A percentile compares a stretch with the other conserved stretches of the same genome.
These are phyloP conservation scores for Mortierella sp. DNA, from an alignment of 371 early-diverging fungal species.

Conservation along the genomic window DNA sequence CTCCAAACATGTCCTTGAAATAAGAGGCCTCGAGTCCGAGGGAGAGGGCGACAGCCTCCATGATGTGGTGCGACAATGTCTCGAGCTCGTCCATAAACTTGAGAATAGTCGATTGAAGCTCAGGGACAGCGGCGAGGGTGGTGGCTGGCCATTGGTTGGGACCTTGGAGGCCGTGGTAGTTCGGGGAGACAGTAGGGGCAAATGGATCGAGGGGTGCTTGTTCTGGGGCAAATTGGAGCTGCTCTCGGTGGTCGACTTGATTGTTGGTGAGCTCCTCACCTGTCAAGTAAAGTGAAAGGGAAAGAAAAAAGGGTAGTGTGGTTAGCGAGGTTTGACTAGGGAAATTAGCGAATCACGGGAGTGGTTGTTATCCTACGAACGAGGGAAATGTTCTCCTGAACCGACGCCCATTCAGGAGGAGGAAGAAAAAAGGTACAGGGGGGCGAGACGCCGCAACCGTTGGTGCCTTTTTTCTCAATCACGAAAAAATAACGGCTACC, in stretches of 20 bases:
- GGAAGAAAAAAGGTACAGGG: neutral
- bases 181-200: slow-evolving; percentile 50
- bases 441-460: neutral
- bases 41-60: slow-evolving; percentile 64
- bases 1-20: slow-evolving; percentile 62
- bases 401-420: neutral
- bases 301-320: neutral
- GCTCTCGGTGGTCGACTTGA: slow-evolving; percentile 59
- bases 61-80: slow-evolving; percentile 60
- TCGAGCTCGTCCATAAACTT: slow-evolving; percentile 60
- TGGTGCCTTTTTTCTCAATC: neutral
- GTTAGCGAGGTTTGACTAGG: neutral
- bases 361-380: neutral
- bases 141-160: slow-evolving; percentile 66
- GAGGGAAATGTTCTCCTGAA: neutral
- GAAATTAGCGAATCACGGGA: neutral
- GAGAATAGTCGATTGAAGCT: slow-evolving; percentile 58
- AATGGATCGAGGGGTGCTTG: slow-evolving; percentile 26
- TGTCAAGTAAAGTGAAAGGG: neutral
- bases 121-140: slow-evolving; percentile 45
- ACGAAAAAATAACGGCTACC: neutral
- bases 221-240: slow-evolving; percentile 70
- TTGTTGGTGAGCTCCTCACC: slow-evolving; percentile 37
- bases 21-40: slow-evolving; percentile 60
- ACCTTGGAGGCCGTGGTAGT: slow-evolving; percentile 59